Evolutionary conservation across 768 basidiomycete genomes (phyloP).

Genomic region (Suillus americanus): DNA sequence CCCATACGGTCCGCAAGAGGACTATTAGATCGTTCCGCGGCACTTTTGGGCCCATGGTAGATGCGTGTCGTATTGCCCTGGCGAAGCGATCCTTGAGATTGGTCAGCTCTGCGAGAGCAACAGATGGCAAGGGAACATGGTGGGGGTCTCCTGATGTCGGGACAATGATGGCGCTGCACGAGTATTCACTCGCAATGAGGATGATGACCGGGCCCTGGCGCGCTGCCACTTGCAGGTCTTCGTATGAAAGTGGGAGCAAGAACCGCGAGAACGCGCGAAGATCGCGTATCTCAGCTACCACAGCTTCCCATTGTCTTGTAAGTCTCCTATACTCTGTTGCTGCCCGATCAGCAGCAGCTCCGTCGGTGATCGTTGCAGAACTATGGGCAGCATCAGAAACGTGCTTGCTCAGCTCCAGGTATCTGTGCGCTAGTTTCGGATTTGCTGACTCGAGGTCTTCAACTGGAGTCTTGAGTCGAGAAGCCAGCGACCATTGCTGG

Average conservation of each 20-base stretch:
- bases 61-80: conserved; percentile 7
- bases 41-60: conserved; percentile 13
- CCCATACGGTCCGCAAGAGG: not conserved
- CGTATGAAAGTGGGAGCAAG: conserved; percentile 13
- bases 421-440: too few relatives aligned
- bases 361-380: not conserved
- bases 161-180: conserved; percentile 17
- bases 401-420: too few relatives aligned
- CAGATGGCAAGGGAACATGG: conserved; percentile 17
- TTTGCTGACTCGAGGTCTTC: too few relatives aligned
- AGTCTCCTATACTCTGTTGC: conserved; percentile 12
- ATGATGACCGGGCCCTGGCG: conserved; percentile 19
- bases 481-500: too few relatives aligned
- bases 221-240: conserved; percentile 16
- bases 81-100: conserved; percentile 11
- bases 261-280: conserved; percentile 16
- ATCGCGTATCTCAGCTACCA: conserved; percentile 10
- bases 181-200: conserved; percentile 15
- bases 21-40: conserved; percentile 3
- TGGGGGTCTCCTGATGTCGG: not conserved
- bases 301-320: conserved; percentile 6
- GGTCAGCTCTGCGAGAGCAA: conserved; percentile 16
- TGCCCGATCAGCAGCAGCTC: not conserved
- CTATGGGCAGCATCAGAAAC: too few relatives aligned
- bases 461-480: too few relatives aligned